Percentiles rank a stretch among this genome's conserved stretches.
Evolutionary conservation across 2,329 filamentous ascomycete species (phyloP).

Genomic region (Trichophyton mentagrophytes): DNA sequence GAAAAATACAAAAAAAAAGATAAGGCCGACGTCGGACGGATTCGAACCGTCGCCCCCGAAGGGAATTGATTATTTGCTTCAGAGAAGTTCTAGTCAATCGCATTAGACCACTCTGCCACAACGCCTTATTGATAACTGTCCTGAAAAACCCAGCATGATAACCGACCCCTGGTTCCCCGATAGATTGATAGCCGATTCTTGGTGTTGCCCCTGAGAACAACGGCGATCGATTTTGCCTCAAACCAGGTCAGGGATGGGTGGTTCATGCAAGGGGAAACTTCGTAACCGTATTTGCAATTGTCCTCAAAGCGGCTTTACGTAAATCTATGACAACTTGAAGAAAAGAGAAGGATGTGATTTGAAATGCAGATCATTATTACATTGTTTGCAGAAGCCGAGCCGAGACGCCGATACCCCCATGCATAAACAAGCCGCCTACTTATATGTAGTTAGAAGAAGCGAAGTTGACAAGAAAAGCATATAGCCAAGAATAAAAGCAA

Average conservation of each 20-base stretch:
- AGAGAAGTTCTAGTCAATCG: conserved; percentile 5
- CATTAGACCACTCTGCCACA: conserved; percentile 8
- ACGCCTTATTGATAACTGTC: not conserved
- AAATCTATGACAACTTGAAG: not conserved
- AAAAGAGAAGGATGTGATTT: not conserved
- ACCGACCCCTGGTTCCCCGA: not conserved
- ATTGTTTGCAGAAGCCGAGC: not conserved
- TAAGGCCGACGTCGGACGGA: conserved; percentile 4
- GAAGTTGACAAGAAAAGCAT: not conserved
- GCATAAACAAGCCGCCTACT: not conserved
- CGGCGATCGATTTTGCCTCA: not conserved
- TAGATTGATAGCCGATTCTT: too few species aligned
- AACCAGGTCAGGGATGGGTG: not conserved
- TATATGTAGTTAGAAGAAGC: not conserved
- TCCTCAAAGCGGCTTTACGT: not conserved
- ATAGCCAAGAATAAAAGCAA: not conserved
- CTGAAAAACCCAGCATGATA: not conserved
- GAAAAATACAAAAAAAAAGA: not conserved
- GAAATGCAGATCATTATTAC: not conserved
- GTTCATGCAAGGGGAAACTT: not conserved
- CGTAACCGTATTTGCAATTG: not conserved
- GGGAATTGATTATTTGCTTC: conserved; percentile 3
- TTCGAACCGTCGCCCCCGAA: conserved; percentile 5
- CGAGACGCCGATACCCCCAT: not conserved
- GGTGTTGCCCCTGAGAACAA: too few species aligned